Evolutionary conservation across 192 early-diverging fungal genomes (phyloP).

Genomic region (Entomortierella parvispora): DNA sequence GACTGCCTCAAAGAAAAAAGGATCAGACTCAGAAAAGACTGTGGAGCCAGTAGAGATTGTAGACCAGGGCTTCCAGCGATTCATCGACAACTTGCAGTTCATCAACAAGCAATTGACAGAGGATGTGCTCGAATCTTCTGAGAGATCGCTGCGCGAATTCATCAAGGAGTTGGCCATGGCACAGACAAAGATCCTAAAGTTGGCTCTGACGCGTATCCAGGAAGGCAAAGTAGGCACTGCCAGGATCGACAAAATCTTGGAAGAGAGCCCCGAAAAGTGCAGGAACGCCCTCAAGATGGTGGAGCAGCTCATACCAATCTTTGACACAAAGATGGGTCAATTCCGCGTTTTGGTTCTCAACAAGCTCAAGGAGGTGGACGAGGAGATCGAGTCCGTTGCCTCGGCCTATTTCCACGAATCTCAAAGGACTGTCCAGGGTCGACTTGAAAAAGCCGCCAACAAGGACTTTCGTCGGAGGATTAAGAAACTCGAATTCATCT

Average conservation of each 20-base stretch:
- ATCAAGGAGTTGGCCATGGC: slow-evolving; percentile 50
- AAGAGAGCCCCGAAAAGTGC: slow-evolving; percentile 48
- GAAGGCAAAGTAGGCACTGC: slow-evolving; percentile 42
- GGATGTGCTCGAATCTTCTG: slow-evolving; percentile 46
- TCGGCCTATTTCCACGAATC: slow-evolving; percentile 52
- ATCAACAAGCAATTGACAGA: slow-evolving; percentile 37
- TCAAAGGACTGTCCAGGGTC: slow-evolving; percentile 59
- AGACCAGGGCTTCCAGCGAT: slow-evolving; percentile 35
- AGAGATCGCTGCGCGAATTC: slow-evolving; percentile 41
- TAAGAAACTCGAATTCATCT: slow-evolving; percentile 70
- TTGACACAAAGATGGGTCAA: slow-evolving; percentile 52
- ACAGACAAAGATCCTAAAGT: slow-evolving; percentile 48
- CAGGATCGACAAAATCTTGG: slow-evolving; percentile 42
- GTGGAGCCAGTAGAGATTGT: slow-evolving; percentile 36
- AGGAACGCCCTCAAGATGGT: slow-evolving; percentile 42
- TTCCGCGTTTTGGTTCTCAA: slow-evolving; percentile 46
- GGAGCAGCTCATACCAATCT: slow-evolving; percentile 46
- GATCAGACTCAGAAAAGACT: slow-evolving; percentile 1
- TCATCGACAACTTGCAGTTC: slow-evolving; percentile 47
- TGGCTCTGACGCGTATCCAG: slow-evolving; percentile 45
- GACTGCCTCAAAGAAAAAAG: slow-evolving; percentile 30
- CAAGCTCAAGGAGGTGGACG: slow-evolving; percentile 50
- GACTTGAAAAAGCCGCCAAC: slow-evolving; percentile 68
- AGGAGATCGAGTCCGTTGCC: slow-evolving; percentile 50
- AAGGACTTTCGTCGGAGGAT: slow-evolving; percentile 76